phyloP scores from a whole-genome alignment of 257 asterid species.

The Marsdenia floribunda region DNA sequence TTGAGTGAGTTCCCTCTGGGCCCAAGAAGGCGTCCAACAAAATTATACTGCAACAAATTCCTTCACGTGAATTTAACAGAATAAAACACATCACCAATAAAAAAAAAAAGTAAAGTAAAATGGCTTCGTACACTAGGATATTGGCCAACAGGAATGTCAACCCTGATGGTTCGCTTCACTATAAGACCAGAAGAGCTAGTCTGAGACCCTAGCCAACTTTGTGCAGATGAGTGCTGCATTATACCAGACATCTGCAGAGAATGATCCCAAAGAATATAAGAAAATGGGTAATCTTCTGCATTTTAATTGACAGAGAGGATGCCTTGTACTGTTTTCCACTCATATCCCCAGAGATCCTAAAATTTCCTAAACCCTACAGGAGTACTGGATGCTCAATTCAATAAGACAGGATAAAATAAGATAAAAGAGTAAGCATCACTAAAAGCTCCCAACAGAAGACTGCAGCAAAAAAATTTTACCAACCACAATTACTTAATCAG shows the following conservation, averaged over 20 bases:
- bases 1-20: constrained; percentile 99
- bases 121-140: constrained; percentile 62
- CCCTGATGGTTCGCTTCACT: constrained; percentile 83
- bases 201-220: constrained; percentile 86
- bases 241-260: constrained; percentile 72
- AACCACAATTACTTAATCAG: background rate
- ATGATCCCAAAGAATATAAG: constrained; percentile 35
- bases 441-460: background rate
- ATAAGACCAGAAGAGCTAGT: constrained; percentile 85
- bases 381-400: background rate
- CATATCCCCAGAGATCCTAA: background rate
- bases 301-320: background rate
- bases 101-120: background rate
- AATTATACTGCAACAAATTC: constrained; percentile 64
- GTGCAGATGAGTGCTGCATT: constrained; percentile 70
- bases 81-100: constrained; percentile 10
- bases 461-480: background rate
- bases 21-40: constrained; percentile 99
- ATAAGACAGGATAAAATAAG: background rate
- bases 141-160: constrained; percentile 91
- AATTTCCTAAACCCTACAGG: background rate
- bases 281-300: background rate
- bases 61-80: constrained; percentile 1
- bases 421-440: background rate
- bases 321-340: background rate